Evolutionary conservation across 164 flowering plant species (phyloP).

Genomic region (Macadamia integrifolia): DNA sequence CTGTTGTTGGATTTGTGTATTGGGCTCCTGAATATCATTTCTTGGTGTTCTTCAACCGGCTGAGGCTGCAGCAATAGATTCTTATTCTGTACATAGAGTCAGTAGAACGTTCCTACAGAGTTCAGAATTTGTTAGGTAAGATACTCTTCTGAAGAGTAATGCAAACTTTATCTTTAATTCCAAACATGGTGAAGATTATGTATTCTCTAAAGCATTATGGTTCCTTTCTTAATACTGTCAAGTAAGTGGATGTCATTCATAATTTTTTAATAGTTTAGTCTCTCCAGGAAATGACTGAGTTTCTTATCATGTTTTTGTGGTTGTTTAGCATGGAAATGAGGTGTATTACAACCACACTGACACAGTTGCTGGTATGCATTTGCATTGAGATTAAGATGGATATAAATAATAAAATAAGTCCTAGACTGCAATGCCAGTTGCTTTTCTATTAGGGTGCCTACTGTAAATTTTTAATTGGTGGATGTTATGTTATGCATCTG

Average conservation of each 20-base stretch:
- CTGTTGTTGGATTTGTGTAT: slow-evolving; percentile 91
- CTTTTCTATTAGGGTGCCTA: too few species aligned
- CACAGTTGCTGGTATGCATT: neutral
- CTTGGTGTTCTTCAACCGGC: slow-evolving; percentile 85
- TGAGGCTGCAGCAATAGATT: slow-evolving; percentile 66
- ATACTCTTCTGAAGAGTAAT: slow-evolving; percentile 1
- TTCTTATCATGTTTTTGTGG: neutral
- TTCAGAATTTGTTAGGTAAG: slow-evolving; percentile 36
- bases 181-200: neutral
- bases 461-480: too few species aligned
- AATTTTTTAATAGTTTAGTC: neutral
- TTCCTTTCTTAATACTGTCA: neutral
- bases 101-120: slow-evolving; percentile 11
- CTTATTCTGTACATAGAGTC: slow-evolving; percentile 17
- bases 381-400: neutral
- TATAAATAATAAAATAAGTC: neutral
- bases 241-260: neutral
- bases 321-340: neutral
- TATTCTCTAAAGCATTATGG: neutral
- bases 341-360: neutral
- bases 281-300: neutral
- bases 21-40: slow-evolving; percentile 92
- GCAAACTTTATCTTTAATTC: neutral
- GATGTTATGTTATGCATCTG: too few species aligned
- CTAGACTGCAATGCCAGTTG: too few species aligned